phyloP scores from a whole-genome alignment of 2,329 filamentous ascomycete species.

The Apiospora pterosperma region DNA sequence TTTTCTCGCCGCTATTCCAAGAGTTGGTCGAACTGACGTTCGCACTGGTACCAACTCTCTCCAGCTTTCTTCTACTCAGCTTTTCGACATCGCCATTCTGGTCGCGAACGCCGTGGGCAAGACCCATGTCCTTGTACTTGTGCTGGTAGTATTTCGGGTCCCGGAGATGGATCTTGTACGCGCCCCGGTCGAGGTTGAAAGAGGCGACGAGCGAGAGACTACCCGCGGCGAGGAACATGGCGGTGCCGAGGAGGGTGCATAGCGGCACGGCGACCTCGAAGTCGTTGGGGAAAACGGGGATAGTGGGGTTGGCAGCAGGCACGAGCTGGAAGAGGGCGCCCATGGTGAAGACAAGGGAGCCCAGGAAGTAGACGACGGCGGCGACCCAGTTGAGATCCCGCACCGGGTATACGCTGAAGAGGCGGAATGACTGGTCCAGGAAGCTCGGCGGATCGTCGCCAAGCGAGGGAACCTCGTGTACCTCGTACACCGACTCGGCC shows the following conservation, averaged over 20 bases:
- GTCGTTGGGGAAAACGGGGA: not conserved
- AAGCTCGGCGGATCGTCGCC: not conserved
- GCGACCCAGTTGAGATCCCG: conserved; percentile 13
- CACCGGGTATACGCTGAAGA: conserved; percentile 14
- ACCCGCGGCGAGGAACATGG: conserved; percentile 6
- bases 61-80: not conserved
- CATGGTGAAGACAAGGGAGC: conserved; percentile 10
- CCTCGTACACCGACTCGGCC: conserved; percentile 28
- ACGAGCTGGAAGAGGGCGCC: conserved; percentile 6
- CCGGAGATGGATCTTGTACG: conserved; percentile 1
- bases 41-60: not conserved
- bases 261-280: conserved; percentile 2
- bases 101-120: not conserved
- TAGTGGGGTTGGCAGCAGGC: not conserved
- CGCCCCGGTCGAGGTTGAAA: conserved; percentile 8
- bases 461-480: not conserved
- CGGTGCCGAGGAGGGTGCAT: conserved; percentile 5
- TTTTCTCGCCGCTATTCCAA: conserved; percentile 7
- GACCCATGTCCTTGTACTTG: not conserved
- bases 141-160: not conserved
- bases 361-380: conserved; percentile 19
- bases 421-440: conserved; percentile 9
- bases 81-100: conserved; percentile 2
- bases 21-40: not conserved
- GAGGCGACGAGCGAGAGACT: conserved; percentile 5